Evolutionary conservation across 2,329 filamentous ascomycete species (phyloP), one percentile per base, ranked within the genome.

Genomic region (Orbilia blumenaviensis): DNA sequence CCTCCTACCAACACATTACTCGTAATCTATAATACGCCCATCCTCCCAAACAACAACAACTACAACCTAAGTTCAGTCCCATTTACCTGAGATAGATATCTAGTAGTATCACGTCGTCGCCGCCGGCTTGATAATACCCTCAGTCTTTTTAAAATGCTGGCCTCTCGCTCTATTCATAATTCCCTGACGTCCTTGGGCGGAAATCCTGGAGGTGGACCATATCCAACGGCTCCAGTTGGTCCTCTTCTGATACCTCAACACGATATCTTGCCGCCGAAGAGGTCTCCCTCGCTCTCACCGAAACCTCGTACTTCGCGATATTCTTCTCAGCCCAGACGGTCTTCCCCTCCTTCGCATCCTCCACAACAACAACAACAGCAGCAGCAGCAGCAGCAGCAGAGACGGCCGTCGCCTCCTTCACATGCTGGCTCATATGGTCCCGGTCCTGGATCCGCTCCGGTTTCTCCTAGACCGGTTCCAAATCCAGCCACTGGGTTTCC

Each of bases 401-500:
- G 71, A 64, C 54, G 52, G 7, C 50, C 63, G 7, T 75, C 71
- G 18, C 71, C 71, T 14, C 54, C 61, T 36, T 66, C 69, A 16
- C 52, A 54, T 18, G 16, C 10, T 27, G 21, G 21, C 8, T 66
- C 62, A 32, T 54, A 68, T 32, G 56, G 42, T 36, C 50, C 29
- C 2, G 27, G 48, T 23, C 50, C 50, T 6, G 62, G 44, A 21
- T 60, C 71, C 48, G 46, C 63, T 12, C 61, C 38, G 8, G 18
- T 60, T 12, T 67, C 69, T 14, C 62, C 54, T 23, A 63, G 71
- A 27, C 71, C 71, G 1, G 29, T 75, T 41, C 71, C 71, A 4
- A 75, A 75, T 36, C 71, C 71, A 23, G 46, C 71, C 0, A 75
- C 71, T 10, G 63, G 50, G 6, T 75, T 68, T 25, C 71, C 71